A percentile compares a stretch with the other conserved stretches of the same genome.
Evolutionary conservation across 2,329 filamentous ascomycete genomes (phyloP).

Genomic region (Phialophora verrucosa): DNA sequence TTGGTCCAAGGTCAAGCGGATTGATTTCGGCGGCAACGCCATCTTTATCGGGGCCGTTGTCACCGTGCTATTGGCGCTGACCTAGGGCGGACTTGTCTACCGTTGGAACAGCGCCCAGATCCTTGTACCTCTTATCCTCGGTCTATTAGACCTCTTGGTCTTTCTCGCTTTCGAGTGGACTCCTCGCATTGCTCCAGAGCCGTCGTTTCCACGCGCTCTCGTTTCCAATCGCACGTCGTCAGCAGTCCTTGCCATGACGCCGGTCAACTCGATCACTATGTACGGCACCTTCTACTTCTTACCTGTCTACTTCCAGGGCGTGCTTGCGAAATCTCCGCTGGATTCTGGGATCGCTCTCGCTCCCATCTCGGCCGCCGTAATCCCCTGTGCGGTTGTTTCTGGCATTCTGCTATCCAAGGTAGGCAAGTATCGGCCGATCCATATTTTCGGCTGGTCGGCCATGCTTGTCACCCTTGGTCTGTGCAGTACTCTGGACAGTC

Average conservation of each 20-base stretch:
- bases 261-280: constrained; percentile 47
- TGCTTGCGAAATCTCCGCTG: constrained; percentile 45
- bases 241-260: constrained; percentile 45
- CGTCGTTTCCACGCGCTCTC: constrained; percentile 52
- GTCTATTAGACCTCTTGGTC: constrained; percentile 42
- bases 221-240: constrained; percentile 52
- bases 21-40: constrained; percentile 52
- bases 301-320: constrained; percentile 55
- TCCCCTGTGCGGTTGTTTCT: constrained; percentile 40
- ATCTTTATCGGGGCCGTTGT: constrained; percentile 49
- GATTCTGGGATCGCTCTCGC: constrained; percentile 44
- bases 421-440: constrained; percentile 42
- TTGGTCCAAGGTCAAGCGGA: constrained; percentile 36
- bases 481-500: constrained; percentile 37
- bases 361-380: constrained; percentile 40
- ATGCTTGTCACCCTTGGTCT: constrained; percentile 39
- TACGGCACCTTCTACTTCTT: constrained; percentile 51
- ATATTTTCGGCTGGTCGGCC: constrained; percentile 39
- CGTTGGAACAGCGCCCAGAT: constrained; percentile 49
- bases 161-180: constrained; percentile 46
- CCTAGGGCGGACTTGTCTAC: constrained; percentile 50
- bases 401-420: constrained; percentile 43
- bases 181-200: constrained; percentile 37
- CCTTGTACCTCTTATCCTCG: constrained; percentile 48
- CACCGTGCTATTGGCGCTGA: constrained; percentile 49